Percentiles rank a stretch among this genome's conserved stretches.
Conservation (phyloP, 306 rosid genomes). For the Crotalaria pallida region DNA sequence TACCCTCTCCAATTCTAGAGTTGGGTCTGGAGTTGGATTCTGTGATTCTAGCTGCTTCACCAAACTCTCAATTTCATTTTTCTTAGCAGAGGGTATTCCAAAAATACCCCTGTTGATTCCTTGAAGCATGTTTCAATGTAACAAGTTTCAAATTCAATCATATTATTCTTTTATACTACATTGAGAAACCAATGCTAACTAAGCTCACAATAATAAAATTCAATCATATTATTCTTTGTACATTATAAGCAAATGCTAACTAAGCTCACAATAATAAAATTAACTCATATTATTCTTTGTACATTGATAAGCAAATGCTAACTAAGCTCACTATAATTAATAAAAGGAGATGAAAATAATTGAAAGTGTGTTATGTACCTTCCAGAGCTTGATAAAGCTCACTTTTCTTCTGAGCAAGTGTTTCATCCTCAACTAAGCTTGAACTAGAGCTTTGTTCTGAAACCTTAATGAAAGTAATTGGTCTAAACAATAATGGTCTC, state of each 20-base stretch:
- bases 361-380: constrained; percentile 43
- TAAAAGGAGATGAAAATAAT: not conserved
- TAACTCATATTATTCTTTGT: constrained; percentile 17
- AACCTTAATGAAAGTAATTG: constrained; percentile 34
- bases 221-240: constrained; percentile 17
- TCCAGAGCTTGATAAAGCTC: constrained; percentile 51
- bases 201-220: not conserved
- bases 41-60: constrained; percentile 62
- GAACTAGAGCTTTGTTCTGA: constrained; percentile 44
- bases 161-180: not conserved
- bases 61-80: constrained; percentile 56
- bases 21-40: constrained; percentile 72
- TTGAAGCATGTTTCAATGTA: constrained; percentile 22
- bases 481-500: constrained; percentile 37
- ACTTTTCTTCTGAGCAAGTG: constrained; percentile 41
- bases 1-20: constrained; percentile 63
- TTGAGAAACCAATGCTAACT: not conserved
- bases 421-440: constrained; percentile 42
- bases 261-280: not conserved
- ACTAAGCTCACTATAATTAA: not conserved
- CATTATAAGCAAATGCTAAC: not conserved
- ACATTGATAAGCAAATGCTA: not conserved
- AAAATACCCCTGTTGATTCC: constrained; percentile 81
- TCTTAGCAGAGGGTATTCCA: constrained; percentile 70
- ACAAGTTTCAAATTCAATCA: constrained; percentile 29